Percentiles rank a stretch among this genome's conserved stretches.
These are phyloP conservation scores for Daldinia grandis DNA, from an alignment of 495 filamentous ascomycete genomes.

Conservation along the genomic window DNA sequence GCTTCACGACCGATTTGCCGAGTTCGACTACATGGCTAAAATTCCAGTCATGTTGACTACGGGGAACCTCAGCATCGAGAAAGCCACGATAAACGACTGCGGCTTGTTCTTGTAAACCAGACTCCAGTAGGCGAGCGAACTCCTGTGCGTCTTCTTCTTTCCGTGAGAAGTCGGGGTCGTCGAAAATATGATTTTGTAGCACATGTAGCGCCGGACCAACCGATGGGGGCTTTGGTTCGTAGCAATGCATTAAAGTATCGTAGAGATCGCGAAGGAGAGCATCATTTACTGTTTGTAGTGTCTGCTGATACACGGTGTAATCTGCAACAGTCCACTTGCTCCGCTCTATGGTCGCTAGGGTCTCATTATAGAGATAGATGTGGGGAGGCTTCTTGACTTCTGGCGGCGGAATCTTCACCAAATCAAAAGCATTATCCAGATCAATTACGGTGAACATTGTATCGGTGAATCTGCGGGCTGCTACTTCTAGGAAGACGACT, in stretches of 20 bases:
- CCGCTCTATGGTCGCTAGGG: slow-evolving; percentile 55
- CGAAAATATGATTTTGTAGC: slow-evolving; percentile 81
- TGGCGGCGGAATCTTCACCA: slow-evolving; percentile 73
- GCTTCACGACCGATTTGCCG: slow-evolving; percentile 81
- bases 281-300: slow-evolving; percentile 79
- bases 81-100: slow-evolving; percentile 74
- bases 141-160: slow-evolving; percentile 71
- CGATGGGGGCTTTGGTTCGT: slow-evolving; percentile 81
- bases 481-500: slow-evolving; percentile 84
- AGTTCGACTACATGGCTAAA: slow-evolving; percentile 87
- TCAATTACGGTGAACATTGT: slow-evolving; percentile 82
- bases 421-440: slow-evolving; percentile 82
- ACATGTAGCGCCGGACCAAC: slow-evolving; percentile 84
- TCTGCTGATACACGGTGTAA: slow-evolving; percentile 75
- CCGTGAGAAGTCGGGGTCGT: slow-evolving; percentile 77
- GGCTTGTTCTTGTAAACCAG: slow-evolving; percentile 77
- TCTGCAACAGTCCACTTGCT: slow-evolving; percentile 83
- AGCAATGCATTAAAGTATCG: slow-evolving; percentile 84
- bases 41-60: slow-evolving; percentile 80
- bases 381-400: slow-evolving; percentile 63
- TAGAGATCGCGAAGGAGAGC: slow-evolving; percentile 87
- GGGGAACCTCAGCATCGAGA: slow-evolving; percentile 76
- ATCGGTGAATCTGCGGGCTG: slow-evolving; percentile 83
- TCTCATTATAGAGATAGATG: slow-evolving; percentile 50
- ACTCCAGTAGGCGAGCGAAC: slow-evolving; percentile 73